Base-by-base conservation (phyloP, 257 asterid species). In the Agastache rugosa region DNA sequence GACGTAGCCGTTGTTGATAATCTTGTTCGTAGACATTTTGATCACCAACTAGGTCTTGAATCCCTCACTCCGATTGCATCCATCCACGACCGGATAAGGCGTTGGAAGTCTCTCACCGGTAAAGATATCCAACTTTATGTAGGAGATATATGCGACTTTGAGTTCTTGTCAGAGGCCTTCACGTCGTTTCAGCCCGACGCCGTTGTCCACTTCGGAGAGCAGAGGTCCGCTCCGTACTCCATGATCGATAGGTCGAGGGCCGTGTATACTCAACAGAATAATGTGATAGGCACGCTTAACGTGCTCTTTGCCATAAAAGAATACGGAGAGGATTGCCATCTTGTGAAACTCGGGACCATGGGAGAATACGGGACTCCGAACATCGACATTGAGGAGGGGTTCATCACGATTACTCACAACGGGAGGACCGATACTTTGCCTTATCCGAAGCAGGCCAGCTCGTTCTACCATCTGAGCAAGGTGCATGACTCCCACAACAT, bases 321-420 rank as follows among this genome's bases (percentile, higher is more conserved):
- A 79, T 92, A 78, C 27, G 81, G 87, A 14, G 97, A 90, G 63
- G 97, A 94, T 78, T 94, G 99, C 74, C 99, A 94, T 83, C 86
- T 94, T 2, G 97, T 94, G 84, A 94, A 94, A 76, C 97, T 94
- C 14, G 99, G 97, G 64, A 94, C 99, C 39, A 94, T 94, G 99
- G 99, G 99, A n/a, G 99, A 94, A 60, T 94, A 94, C 19, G 99
- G 99, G 10, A 94, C 97, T 27, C 99, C 99, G 4, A 94, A 94
- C 54, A 94, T 94, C 66, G 97, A 94, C 63, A 94, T 94, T 6
- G 99, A 94, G 77, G 99, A 94, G 79, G 99, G 99, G n/a, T 94
- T 72, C 67, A 82, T 94, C 71, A 92, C 97, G 19, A 86, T 94
- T 55, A 87, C 90, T 15, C 99, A 94, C 58, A 92, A 94, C 58